phyloP scores from a whole-genome alignment of 768 basidiomycete species.

The Mrakia frigida region DNA sequence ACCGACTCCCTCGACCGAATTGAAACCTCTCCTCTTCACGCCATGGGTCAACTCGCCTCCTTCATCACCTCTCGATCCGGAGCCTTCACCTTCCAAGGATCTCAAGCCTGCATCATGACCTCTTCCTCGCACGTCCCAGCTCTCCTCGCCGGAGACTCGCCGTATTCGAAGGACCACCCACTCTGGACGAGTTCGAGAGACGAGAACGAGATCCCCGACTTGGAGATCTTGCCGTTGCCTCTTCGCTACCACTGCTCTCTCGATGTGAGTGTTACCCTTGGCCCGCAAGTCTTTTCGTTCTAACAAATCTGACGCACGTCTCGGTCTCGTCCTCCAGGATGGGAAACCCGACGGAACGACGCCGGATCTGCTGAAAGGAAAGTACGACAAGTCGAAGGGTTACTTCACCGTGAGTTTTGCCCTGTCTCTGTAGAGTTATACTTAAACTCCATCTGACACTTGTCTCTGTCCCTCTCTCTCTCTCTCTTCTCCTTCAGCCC shows the following conservation, averaged over 20 bases:
- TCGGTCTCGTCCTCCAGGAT: not conserved
- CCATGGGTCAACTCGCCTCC: constrained; percentile 20
- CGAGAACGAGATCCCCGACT: constrained; percentile 25
- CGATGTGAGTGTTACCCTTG: not conserved
- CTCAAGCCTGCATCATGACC: constrained; percentile 28
- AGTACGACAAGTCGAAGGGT: constrained; percentile 29
- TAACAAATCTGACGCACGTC: not conserved
- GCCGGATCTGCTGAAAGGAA: constrained; percentile 22
- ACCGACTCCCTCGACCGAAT: constrained; percentile 31
- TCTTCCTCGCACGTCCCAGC: constrained; percentile 25
- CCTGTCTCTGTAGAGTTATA: no score
- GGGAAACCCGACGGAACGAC: constrained; percentile 30
- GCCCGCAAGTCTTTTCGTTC: not conserved
- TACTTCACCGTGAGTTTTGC: constrained; percentile 28
- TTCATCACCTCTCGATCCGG: constrained; percentile 23
- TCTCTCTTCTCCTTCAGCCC: not conserved
- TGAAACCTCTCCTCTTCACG: constrained; percentile 27
- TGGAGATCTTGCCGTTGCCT: constrained; percentile 33
- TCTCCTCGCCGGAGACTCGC: not conserved
- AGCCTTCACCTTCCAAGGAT: constrained; percentile 33
- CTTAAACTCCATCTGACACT: no score
- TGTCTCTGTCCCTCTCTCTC: no score
- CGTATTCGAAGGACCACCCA: constrained; percentile 5
- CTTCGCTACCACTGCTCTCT: constrained; percentile 27
- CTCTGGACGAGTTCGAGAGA: constrained; percentile 18